Percentiles rank a stretch among this genome's conserved stretches.
phyloP scores from a whole-genome alignment of 2,329 filamentous ascomycete genomes.

The Colletotrichum orchidophilum region DNA sequence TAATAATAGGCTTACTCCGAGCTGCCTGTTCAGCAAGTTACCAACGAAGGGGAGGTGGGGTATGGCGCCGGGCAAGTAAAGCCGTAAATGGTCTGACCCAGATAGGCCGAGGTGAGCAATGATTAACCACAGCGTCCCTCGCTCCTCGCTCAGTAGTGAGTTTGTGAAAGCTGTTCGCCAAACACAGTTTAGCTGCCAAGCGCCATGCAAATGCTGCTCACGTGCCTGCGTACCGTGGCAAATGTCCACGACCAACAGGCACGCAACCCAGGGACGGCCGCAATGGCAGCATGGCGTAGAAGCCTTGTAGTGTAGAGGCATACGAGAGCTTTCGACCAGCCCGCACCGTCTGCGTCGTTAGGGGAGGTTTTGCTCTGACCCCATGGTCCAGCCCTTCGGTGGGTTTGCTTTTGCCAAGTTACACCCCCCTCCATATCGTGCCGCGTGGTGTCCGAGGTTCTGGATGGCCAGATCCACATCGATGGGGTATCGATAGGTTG shows the following conservation, averaged over 20 bases:
- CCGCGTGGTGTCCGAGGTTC: background rate
- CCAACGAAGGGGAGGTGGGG: background rate
- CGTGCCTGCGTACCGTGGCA: background rate
- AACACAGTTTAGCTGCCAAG: background rate
- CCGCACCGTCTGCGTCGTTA: background rate
- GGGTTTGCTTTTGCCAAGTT: background rate
- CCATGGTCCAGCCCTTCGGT: background rate
- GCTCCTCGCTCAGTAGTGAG: background rate
- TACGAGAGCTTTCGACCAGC: background rate
- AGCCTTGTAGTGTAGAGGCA: background rate
- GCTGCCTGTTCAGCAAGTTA: background rate
- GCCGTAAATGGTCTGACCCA: background rate
- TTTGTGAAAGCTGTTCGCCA: background rate
- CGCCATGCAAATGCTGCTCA: background rate
- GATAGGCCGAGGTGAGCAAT: background rate
- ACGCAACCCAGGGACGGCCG: background rate
- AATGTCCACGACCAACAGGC: background rate
- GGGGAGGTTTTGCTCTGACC: background rate
- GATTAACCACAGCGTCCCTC: background rate
- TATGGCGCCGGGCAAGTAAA: background rate
- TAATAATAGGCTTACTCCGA: background rate
- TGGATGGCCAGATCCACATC: slow-evolving; percentile 5
- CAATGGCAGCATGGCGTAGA: background rate
- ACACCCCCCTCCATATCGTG: slow-evolving; percentile 25
- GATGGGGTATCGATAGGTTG: background rate